Conservation (phyloP, 1,139 yeast species). For the Taiozyma onychis region DNA sequence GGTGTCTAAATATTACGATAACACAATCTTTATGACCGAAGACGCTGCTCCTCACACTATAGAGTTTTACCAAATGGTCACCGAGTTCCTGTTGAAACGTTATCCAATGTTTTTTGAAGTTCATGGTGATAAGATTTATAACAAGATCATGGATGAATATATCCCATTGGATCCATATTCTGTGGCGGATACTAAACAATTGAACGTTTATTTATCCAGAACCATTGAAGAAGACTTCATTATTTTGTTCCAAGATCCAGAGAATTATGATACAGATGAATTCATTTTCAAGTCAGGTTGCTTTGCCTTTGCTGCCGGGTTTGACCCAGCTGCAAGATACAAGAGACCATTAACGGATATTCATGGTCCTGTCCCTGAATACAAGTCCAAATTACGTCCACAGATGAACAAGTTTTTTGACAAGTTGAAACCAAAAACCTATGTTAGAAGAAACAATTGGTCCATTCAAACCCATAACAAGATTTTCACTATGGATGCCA, state of each 20-base stretch:
- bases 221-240: slow-evolving; percentile 66
- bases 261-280: slow-evolving; percentile 44
- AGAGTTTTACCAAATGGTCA: slow-evolving; percentile 49
- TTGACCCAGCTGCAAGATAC: slow-evolving; percentile 54
- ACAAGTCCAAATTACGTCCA: slow-evolving; percentile 54
- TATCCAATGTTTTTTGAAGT: slow-evolving; percentile 54
- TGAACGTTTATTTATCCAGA: slow-evolving; percentile 38
- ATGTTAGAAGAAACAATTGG: slow-evolving; percentile 76
- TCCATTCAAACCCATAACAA: slow-evolving; percentile 69
- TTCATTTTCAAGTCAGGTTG: slow-evolving; percentile 60
- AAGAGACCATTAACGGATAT: slow-evolving; percentile 48
- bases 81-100: slow-evolving; percentile 43
- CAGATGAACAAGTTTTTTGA: slow-evolving; percentile 77
- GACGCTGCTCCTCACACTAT: slow-evolving; percentile 40
- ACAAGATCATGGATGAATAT: slow-evolving; percentile 36
- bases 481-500: slow-evolving; percentile 35
- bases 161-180: slow-evolving; percentile 30
- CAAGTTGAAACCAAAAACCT: slow-evolving; percentile 49
- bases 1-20: slow-evolving; percentile 24
- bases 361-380: slow-evolving; percentile 70
- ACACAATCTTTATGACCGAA: slow-evolving; percentile 22
- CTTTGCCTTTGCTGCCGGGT: slow-evolving; percentile 72
- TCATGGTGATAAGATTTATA: slow-evolving; percentile 31
- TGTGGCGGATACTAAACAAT: slow-evolving; percentile 19
- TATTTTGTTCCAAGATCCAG: slow-evolving; percentile 45